phyloP scores from a whole-genome alignment of 1,139 yeast species.

The Cylindricascospora bacillispora region DNA sequence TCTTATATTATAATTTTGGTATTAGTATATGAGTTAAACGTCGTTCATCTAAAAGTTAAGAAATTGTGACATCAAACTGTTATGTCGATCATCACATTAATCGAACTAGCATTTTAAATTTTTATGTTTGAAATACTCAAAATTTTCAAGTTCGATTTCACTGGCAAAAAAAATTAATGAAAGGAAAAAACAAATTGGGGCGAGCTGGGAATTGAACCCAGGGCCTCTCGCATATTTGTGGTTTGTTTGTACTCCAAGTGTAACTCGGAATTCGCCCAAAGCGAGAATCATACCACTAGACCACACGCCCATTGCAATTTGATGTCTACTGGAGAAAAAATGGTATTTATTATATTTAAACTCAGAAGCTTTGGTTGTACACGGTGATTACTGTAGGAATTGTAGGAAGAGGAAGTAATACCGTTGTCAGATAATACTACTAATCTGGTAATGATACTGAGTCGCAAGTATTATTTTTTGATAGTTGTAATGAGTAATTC shows the following conservation, averaged over 20 bases:
- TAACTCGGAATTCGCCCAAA: conserved; percentile 4
- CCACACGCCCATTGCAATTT: conserved; percentile 4
- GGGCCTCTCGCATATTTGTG: conserved; percentile 6
- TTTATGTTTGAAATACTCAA: neutral
- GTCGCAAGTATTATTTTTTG: too few species aligned
- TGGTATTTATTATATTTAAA: neutral
- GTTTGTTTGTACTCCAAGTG: conserved; percentile 1
- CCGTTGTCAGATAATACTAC: too few species aligned
- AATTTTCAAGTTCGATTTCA: neutral
- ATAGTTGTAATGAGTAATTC: too few species aligned
- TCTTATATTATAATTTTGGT: neutral
- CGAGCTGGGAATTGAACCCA: conserved; percentile 7
- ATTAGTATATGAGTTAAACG: neutral
- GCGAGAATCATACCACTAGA: conserved; percentile 7
- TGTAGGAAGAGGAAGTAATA: neutral
- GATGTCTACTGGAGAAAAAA: neutral
- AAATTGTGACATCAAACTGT: neutral
- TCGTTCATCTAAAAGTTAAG: neutral
- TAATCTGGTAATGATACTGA: too few species aligned
- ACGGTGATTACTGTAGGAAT: neutral
- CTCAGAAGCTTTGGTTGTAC: neutral
- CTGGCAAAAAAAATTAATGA: neutral
- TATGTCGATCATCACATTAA: neutral
- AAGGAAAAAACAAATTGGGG: conserved; percentile 2
- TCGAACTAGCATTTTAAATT: neutral